Evolutionary conservation across 371 early-diverging fungal species (phyloP), one percentile per base, ranked within the genome.

Genomic region (Rhizopus delemar): DNA sequence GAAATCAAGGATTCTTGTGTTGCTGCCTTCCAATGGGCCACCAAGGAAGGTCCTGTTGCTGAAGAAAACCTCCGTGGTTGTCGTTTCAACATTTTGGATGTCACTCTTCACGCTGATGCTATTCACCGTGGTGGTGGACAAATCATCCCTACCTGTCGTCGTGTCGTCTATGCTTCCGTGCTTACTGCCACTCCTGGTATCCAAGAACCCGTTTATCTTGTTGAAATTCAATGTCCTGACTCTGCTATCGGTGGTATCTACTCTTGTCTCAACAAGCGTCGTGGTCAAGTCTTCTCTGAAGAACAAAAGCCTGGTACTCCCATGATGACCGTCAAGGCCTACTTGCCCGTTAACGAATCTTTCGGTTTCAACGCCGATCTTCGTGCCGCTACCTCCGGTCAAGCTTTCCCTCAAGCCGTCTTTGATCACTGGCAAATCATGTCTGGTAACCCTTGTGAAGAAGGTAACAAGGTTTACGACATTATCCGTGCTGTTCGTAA

Each of bases 111-210:
- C 82, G 93, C 99, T 74, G 99, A 99, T 89, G 94, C 99, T 69
- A 99, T 99, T 80, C 99, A 99, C 86, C 93, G 99, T 84, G 99
- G 99, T 84, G 98, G 95, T 71, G 98, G 97, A 46, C 97, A 98
- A 69, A 88, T 98, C 41, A 96, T 97, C 57, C 98, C 97, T 2
- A 93, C 95, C 4, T 88, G 91, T 29, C 88, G 98, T 53, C 90
- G 97, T 64, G 96, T 95, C 62, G 80, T 92, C 69, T 97, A 96
- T 72, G 99, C 99, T 53, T 43, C 99, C 56, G 69, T 89, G 50
- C 83, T 99, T 57, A 85, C 93, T 56, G 97, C 99, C 65, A 54
- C 71, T 31, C 99, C 99, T 36, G 89, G 89, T 83, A 74, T 99
- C 59, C 93, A 95, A 86, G 99, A 99, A 84, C 99, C 99, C 69